Conservation (phyloP, 495 filamentous ascomycete species). For the Rostrohypoxylon terebratum region DNA sequence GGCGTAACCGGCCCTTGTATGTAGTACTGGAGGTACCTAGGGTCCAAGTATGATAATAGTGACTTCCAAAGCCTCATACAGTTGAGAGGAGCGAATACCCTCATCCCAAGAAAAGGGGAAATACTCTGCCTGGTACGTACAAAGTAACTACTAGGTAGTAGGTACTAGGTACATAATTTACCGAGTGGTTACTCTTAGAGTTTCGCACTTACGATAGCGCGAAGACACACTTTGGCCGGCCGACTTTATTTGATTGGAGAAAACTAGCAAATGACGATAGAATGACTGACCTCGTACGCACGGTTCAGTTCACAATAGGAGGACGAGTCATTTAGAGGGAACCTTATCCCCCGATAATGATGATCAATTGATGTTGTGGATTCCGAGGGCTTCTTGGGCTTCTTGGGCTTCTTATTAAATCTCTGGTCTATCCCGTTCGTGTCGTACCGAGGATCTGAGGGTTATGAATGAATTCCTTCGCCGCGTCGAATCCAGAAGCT, state of each 20-base stretch:
- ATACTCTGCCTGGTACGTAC: too few species aligned
- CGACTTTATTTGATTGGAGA: conserved; percentile 18
- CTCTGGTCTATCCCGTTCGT: background rate
- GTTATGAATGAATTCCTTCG: background rate
- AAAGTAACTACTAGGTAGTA: too few species aligned
- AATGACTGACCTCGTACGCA: conserved; percentile 9
- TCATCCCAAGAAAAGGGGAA: too few species aligned
- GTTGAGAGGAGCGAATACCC: too few species aligned
- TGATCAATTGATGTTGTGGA: background rate
- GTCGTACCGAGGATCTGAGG: background rate
- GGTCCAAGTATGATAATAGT: too few species aligned
- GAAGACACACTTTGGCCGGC: background rate
- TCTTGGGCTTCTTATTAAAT: too few species aligned
- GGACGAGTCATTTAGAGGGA: background rate
- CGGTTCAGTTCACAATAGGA: background rate
- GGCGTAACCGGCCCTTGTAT: too few species aligned
- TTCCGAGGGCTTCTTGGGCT: background rate
- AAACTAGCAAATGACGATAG: conserved; percentile 15
- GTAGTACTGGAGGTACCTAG: too few species aligned
- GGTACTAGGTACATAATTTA: too few species aligned
- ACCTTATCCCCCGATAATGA: conserved; percentile 14
- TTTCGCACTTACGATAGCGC: background rate
- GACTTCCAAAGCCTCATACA: too few species aligned
- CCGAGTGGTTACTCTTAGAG: background rate
- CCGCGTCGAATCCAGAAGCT: background rate